phyloP scores from a whole-genome alignment of 2,329 filamentous ascomycete genomes.

The Penicillium sp. region DNA sequence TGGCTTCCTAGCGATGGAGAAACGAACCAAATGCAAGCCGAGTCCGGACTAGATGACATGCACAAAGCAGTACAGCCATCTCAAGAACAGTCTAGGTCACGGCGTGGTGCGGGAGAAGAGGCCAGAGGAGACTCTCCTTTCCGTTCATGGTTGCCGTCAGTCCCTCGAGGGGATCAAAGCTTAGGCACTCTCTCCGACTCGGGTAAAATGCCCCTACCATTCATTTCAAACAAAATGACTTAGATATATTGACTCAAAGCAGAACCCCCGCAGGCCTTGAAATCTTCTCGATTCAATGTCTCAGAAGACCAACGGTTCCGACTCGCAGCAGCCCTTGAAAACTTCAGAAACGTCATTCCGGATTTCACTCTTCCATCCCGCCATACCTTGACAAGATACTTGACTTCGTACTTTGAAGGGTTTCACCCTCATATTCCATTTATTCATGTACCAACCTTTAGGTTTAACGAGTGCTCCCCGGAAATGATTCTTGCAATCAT shows the following conservation, averaged over 20 bases:
- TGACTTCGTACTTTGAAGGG: constrained; percentile 64
- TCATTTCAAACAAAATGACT: not conserved
- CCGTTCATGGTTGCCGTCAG: constrained; percentile 30
- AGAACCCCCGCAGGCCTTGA: constrained; percentile 26
- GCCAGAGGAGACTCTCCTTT: constrained; percentile 30
- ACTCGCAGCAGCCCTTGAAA: constrained; percentile 26
- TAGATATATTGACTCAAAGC: not conserved
- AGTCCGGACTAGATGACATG: constrained; percentile 18
- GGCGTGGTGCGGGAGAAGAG: constrained; percentile 16
- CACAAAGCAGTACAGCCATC: constrained; percentile 15
- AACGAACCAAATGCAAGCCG: constrained; percentile 19
- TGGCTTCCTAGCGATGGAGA: constrained; percentile 27
- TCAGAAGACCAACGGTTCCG: constrained; percentile 27
- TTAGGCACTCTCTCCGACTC: constrained; percentile 28
- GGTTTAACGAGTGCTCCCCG: constrained; percentile 57
- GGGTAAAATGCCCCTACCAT: constrained; percentile 14
- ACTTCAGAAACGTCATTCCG: constrained; percentile 27
- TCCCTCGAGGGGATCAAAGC: constrained; percentile 28
- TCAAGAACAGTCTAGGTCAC: constrained; percentile 18
- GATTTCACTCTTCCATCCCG: constrained; percentile 62
- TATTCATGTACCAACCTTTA: constrained; percentile 62
- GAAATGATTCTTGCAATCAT: constrained; percentile 63
- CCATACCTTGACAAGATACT: constrained; percentile 61
- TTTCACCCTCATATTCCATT: constrained; percentile 59
- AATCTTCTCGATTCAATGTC: constrained; percentile 21